Evolutionary conservation across 163 green algal genomes (phyloP).

Genomic region (Scenedesmus sp.): DNA sequence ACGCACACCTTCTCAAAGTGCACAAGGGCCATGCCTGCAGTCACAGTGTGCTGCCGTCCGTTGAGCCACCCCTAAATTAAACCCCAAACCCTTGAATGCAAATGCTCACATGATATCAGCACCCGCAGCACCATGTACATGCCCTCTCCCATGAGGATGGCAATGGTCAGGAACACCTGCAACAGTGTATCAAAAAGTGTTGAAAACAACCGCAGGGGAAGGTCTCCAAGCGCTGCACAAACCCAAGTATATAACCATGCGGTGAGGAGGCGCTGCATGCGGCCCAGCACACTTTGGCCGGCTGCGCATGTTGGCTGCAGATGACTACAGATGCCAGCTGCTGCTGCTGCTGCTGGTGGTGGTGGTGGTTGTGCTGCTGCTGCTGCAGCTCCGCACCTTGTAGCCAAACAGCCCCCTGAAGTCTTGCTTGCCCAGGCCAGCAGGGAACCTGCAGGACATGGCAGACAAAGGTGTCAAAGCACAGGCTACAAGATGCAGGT

Average conservation of each 20-base stretch:
- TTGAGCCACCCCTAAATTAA: too few species aligned
- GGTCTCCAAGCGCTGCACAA: not conserved
- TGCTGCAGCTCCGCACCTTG: conserved; percentile 50
- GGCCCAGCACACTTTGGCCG: not conserved
- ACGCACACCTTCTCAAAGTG: too few species aligned
- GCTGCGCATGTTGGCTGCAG: too few species aligned
- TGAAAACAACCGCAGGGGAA: too few species aligned
- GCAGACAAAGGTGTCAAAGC: too few species aligned
- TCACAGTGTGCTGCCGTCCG: too few species aligned
- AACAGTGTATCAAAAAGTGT: not conserved
- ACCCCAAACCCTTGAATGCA: too few species aligned
- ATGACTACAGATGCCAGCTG: not conserved
- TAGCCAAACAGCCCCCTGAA: conserved; percentile 71
- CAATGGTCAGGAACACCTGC: conserved; percentile 49
- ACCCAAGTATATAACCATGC: not conserved
- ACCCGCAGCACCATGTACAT: conserved; percentile 61
- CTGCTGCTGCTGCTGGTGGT: not conserved
- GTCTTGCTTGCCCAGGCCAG: conserved; percentile 46
- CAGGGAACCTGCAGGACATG: not conserved
- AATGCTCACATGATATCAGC: conserved; percentile 11
- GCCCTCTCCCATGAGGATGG: conserved; percentile 66
- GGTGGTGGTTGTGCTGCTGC: too few species aligned
- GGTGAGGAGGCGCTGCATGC: not conserved
- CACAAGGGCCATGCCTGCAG: too few species aligned
- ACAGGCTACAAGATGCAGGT: too few species aligned